A percentile compares a stretch with the other conserved stretches of the same genome.
These are phyloP conservation scores for Beta lomatogona DNA, from an alignment of 179 eudicot genomes.

Conservation along the genomic window DNA sequence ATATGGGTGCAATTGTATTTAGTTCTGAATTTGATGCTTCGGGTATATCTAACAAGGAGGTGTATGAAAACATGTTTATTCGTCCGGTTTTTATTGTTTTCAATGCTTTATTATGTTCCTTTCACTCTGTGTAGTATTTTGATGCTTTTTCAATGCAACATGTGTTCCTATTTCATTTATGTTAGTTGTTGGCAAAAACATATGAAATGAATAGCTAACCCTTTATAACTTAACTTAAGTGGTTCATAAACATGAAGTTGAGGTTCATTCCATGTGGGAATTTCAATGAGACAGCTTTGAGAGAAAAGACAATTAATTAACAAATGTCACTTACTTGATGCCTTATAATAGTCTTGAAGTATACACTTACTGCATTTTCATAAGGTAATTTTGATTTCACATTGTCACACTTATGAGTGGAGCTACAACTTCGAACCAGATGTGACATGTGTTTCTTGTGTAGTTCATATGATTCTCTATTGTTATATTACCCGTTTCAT, in stretches of 20 bases:
- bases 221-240: background rate
- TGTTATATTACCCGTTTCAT: no score
- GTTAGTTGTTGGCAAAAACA: background rate
- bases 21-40: slow-evolving; percentile 41
- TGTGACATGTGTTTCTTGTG: no score
- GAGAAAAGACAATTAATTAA: no score
- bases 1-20: slow-evolving; percentile 41
- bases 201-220: background rate
- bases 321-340: no score
- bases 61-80: slow-evolving; percentile 63
- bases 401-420: no score
- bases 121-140: no score
- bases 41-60: slow-evolving; percentile 81
- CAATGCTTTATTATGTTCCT: slow-evolving; percentile 11
- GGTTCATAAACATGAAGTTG: background rate
- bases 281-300: background rate
- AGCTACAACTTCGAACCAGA: no score
- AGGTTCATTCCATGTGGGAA: background rate
- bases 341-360: no score
- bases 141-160: background rate
- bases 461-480: no score
- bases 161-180: background rate
- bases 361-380: no score
- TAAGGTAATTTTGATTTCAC: no score
- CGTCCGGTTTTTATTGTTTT: slow-evolving; percentile 39